Evolutionary conservation across 129 eudicot species (phyloP).

Genomic region (Gnaphalium uliginosum): DNA sequence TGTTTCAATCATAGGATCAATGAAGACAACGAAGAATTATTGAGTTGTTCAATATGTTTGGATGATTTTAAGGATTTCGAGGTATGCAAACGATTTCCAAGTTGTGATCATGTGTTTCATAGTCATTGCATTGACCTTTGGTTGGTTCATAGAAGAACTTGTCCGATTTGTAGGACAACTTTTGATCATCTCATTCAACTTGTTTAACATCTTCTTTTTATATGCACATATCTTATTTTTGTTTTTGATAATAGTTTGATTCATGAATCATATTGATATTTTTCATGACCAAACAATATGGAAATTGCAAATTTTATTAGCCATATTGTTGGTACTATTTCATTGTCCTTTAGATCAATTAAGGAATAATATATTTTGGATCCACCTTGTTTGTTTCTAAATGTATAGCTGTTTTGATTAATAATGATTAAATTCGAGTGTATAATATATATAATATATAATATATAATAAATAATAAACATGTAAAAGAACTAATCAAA

Average conservation of each 20-base stretch:
- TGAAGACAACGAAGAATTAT: not conserved
- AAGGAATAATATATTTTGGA: not conserved
- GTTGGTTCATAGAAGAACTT: constrained; percentile 56
- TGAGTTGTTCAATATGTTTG: constrained; percentile 64
- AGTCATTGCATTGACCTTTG: constrained; percentile 63
- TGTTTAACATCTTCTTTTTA: constrained; percentile 28
- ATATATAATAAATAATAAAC: too few species aligned
- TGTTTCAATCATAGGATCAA: constrained; percentile 34
- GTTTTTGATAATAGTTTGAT: constrained; percentile 9
- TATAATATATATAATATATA: too few species aligned
- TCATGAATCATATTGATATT: constrained; percentile 16
- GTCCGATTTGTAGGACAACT: constrained; percentile 59
- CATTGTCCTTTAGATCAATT: not conserved
- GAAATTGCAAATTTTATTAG: constrained; percentile 16
- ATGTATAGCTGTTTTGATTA: not conserved
- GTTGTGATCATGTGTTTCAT: constrained; percentile 64
- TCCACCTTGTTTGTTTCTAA: not conserved
- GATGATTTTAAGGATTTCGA: constrained; percentile 50
- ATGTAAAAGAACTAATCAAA: not conserved
- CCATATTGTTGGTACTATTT: constrained; percentile 20
- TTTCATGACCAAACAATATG: constrained; percentile 11
- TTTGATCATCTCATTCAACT: constrained; percentile 28
- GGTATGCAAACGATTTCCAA: constrained; percentile 61
- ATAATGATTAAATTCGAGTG: not conserved
- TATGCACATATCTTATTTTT: constrained; percentile 10